Base-by-base conservation (phyloP, 78 protist genomes). In the Chrysochromulina tobinii region DNA sequence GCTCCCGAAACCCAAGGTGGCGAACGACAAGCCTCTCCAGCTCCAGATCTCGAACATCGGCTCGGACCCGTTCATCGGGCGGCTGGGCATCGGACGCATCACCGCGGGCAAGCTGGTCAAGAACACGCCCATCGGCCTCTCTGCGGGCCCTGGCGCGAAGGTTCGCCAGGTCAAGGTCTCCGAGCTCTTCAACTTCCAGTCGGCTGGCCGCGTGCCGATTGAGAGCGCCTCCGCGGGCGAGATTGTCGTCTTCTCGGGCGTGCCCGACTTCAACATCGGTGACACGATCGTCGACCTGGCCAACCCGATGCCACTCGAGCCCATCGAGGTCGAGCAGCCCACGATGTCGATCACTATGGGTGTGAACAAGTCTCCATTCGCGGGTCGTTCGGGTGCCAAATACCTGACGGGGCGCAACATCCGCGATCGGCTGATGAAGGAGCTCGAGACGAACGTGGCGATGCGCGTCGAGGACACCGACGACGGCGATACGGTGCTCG, bases 221-320 rank as follows among this genome's bases (percentile, higher is more conserved):
- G 94, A 91, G 5, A 79, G 68, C 12, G 99, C 97, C 77, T n/a
- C 20, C 50, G 96, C 97, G 25, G 99, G 99, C 48, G 98, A 97
- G 59, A 97, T 97, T 59, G 92, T 97, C 9, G 89, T 96, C 79
- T 54, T 97, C 23, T 91, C 96, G 3, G 97, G 98, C 67, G 64
- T 59, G 64, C 64, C 72, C 6, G 92, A 57, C 25, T 90, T 94
- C 67, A 67, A 88, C 50, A 97, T 96, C n/a, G 97, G 96, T 14
- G 92, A 96, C 90, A 93, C 97, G 8, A 18, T 96, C 27, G 67
- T 86, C 53, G 94, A 89, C 9, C 92, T 64, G 9, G 50, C 3
- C 23, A 12, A 59, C 64, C 89, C 96, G 59, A 0, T 38, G 9
- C 92, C 66, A 55, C 23, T 93, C 18, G 86, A 27, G 18, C 97